Evolutionary conservation across 1,139 yeast genomes (phyloP).

Genomic region (Candida freyschussii): DNA sequence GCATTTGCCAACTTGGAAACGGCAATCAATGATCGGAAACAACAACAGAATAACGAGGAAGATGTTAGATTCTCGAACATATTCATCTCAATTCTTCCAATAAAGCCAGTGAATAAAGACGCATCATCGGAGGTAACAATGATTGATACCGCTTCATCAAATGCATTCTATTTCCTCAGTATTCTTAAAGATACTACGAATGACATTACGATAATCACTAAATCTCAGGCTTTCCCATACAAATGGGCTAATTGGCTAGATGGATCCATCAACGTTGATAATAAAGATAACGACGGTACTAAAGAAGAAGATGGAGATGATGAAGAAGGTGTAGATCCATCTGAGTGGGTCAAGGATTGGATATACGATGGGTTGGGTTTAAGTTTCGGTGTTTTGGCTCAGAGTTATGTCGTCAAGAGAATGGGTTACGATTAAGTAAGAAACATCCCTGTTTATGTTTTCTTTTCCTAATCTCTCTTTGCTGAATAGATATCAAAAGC

Average conservation of each 20-base stretch:
- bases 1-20: slow-evolving; percentile 83
- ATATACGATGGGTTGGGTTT: slow-evolving; percentile 75
- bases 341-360: slow-evolving; percentile 97
- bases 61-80: slow-evolving; percentile 48
- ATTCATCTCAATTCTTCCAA: slow-evolving; percentile 78
- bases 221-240: slow-evolving; percentile 85
- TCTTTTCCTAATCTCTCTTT: too few species aligned
- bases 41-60: slow-evolving; percentile 10
- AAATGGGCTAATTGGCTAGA: slow-evolving; percentile 89
- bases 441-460: too few species aligned
- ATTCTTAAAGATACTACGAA: slow-evolving; percentile 76
- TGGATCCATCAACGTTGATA: slow-evolving; percentile 30
- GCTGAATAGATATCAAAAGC: too few species aligned
- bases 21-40: slow-evolving; percentile 40
- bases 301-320: slow-evolving; percentile 16
- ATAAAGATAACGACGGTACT: slow-evolving; percentile 15
- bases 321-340: slow-evolving; percentile 67
- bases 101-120: slow-evolving; percentile 32
- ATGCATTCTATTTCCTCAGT: slow-evolving; percentile 61
- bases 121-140: slow-evolving; percentile 20
- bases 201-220: slow-evolving; percentile 63
- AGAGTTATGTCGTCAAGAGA: slow-evolving; percentile 81
- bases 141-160: slow-evolving; percentile 36
- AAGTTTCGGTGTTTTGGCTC: slow-evolving; percentile 82
- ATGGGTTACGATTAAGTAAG: slow-evolving; percentile 66